phyloP scores from a whole-genome alignment of 495 filamentous ascomycete genomes.

The Hyaloscypha finlandica region DNA sequence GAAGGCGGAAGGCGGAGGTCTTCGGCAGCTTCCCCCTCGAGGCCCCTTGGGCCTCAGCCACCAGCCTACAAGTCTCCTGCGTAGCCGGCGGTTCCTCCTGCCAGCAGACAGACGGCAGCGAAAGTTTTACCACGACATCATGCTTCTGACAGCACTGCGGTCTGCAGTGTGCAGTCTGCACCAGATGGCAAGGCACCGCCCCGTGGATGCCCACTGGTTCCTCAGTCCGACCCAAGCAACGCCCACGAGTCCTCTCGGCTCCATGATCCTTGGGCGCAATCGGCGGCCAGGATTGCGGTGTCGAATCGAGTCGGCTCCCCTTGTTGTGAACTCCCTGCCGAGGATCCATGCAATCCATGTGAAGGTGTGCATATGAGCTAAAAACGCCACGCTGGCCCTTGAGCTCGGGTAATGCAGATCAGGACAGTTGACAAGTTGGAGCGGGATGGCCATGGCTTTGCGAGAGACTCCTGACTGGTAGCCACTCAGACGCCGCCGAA shows the following conservation, averaged over 20 bases:
- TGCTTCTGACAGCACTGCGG: not conserved
- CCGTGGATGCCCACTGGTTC: not conserved
- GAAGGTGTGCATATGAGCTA: constrained; percentile 29
- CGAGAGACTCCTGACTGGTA: constrained; percentile 17
- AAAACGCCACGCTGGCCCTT: constrained; percentile 32
- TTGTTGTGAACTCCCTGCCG: constrained; percentile 11
- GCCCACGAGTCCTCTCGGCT: constrained; percentile 28
- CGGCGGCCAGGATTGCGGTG: constrained; percentile 15
- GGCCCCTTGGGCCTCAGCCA: not conserved
- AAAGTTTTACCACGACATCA: not conserved
- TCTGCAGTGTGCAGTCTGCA: too few species aligned
- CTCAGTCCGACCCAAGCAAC: constrained; percentile 1
- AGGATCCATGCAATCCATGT: constrained; percentile 23
- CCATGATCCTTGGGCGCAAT: constrained; percentile 28
- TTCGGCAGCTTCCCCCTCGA: not conserved
- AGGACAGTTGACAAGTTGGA: constrained; percentile 30
- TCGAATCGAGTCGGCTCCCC: constrained; percentile 27
- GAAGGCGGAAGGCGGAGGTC: too few species aligned
- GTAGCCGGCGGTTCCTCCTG: not conserved
- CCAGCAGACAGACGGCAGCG: not conserved
- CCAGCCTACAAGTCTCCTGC: not conserved
- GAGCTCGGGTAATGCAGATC: constrained; percentile 34
- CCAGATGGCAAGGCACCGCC: too few species aligned
- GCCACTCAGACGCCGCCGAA: constrained; percentile 15
- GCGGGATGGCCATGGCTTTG: constrained; percentile 3